phyloP scores from a whole-genome alignment of 495 filamentous ascomycete genomes.

The Penicillium antarcticum region DNA sequence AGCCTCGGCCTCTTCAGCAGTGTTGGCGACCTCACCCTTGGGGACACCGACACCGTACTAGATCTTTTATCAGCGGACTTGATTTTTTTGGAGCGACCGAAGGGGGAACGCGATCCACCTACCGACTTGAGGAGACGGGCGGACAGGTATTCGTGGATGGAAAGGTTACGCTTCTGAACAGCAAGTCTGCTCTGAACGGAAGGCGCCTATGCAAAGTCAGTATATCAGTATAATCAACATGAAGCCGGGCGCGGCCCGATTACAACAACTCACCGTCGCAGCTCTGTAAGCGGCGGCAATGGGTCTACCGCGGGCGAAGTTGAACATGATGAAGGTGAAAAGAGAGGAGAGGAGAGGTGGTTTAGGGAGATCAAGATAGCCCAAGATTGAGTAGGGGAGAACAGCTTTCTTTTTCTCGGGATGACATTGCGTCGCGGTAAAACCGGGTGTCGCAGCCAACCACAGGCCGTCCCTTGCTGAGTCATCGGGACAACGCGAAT shows the following conservation, averaged over 20 bases:
- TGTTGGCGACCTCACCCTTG: slow-evolving; percentile 78
- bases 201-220: slow-evolving; percentile 41
- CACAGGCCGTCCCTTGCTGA: slow-evolving; percentile 22
- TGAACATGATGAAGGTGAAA: slow-evolving; percentile 59
- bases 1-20: slow-evolving; percentile 82
- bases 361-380: not conserved
- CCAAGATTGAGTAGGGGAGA: slow-evolving; percentile 15
- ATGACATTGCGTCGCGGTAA: slow-evolving; percentile 29
- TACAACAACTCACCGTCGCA: slow-evolving; percentile 50
- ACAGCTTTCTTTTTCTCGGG: slow-evolving; percentile 47
- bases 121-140: slow-evolving; percentile 84
- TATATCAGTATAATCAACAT: not conserved
- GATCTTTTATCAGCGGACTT: slow-evolving; percentile 22
- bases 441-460: slow-evolving; percentile 28
- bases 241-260: slow-evolving; percentile 14
- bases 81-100: slow-evolving; percentile 14
- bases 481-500: slow-evolving; percentile 28
- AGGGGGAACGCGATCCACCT: slow-evolving; percentile 28
- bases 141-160: slow-evolving; percentile 96
- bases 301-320: slow-evolving; percentile 65
- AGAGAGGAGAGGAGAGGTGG: slow-evolving; percentile 20
- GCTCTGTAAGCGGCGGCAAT: slow-evolving; percentile 64
- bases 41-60: slow-evolving; percentile 95
- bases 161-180: slow-evolving; percentile 78
- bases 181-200: slow-evolving; percentile 46